These are phyloP conservation scores for Globisporangium canariense DNA, from an alignment of 352 stramenopile species.

Conservation along the genomic window DNA sequence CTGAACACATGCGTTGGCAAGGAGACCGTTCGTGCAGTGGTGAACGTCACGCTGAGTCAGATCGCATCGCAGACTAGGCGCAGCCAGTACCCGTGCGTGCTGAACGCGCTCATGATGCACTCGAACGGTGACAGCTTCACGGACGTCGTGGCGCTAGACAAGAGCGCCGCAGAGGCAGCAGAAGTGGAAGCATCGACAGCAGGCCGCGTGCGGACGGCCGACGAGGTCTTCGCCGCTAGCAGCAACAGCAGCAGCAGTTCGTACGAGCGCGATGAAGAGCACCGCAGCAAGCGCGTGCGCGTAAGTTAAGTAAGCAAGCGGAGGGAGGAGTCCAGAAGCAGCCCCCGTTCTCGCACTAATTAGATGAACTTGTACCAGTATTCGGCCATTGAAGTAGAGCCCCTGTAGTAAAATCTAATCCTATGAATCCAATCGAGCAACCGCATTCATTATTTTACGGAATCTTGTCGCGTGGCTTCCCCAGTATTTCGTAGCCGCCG, in stretches of 20 bases:
- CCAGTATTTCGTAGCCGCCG: too few relatives aligned
- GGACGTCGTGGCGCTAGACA: conserved; percentile 37
- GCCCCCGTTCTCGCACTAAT: not conserved
- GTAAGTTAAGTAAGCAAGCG: conserved; percentile 13
- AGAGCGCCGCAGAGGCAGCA: conserved; percentile 18
- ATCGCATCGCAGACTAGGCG: conserved; percentile 51
- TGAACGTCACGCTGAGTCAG: conserved; percentile 79
- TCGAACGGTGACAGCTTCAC: conserved; percentile 65
- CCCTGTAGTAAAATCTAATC: conserved; percentile 6
- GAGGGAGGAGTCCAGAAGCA: too few relatives aligned
- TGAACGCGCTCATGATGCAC: conserved; percentile 82
- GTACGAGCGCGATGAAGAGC: conserved; percentile 11
- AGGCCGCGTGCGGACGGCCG: conserved; percentile 5
- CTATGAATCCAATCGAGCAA: conserved; percentile 3
- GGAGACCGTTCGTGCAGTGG: conserved; percentile 64
- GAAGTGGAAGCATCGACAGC: conserved; percentile 8
- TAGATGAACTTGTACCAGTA: conserved; percentile 12
- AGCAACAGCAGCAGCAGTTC: conserved; percentile 3
- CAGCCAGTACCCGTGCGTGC: conserved; percentile 71
- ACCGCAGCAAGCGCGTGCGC: conserved; percentile 16
- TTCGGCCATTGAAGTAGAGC: conserved; percentile 1
- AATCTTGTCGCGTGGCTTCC: not conserved
- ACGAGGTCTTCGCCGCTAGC: not conserved
- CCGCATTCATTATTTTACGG: not conserved
- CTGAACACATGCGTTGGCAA: conserved; percentile 50